phyloP scores from a whole-genome alignment of 2,329 filamentous ascomycete genomes.

The Cladosporium sp. region DNA sequence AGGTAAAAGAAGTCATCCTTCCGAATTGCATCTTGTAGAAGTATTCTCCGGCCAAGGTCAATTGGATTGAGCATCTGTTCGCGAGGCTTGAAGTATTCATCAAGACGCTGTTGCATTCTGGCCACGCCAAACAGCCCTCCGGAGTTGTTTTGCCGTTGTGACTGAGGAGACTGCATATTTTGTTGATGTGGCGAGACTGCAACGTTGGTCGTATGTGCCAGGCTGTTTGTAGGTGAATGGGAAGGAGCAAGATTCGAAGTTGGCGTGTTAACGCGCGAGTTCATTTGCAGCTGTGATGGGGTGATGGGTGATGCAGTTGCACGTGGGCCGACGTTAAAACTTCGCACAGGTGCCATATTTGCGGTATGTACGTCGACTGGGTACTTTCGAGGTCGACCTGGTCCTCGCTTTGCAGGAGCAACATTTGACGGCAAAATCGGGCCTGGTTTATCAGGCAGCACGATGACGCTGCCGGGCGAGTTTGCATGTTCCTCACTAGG shows the following conservation, averaged over 20 bases:
- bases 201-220: background rate
- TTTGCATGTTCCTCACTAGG: slow-evolving; percentile 58
- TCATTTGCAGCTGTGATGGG: background rate
- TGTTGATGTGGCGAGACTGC: background rate
- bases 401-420: background rate
- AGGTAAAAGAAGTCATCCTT: slow-evolving; percentile 64
- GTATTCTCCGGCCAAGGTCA: slow-evolving; percentile 46
- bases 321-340: background rate
- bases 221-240: background rate
- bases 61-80: slow-evolving; percentile 3
- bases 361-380: background rate
- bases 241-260: background rate
- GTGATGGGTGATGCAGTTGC: background rate
- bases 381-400: slow-evolving; percentile 5
- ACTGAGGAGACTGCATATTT: background rate
- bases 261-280: background rate
- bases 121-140: background rate
- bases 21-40: slow-evolving; percentile 59
- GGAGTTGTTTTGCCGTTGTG: background rate
- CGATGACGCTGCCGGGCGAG: background rate
- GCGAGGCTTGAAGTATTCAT: background rate
- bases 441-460: background rate
- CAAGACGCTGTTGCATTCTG: slow-evolving; percentile 10
- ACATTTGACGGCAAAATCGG: background rate
- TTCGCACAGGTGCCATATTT: background rate